Conservation (phyloP, 1,284 basidiomycete species). For the Neolentinus lepideus region DNA sequence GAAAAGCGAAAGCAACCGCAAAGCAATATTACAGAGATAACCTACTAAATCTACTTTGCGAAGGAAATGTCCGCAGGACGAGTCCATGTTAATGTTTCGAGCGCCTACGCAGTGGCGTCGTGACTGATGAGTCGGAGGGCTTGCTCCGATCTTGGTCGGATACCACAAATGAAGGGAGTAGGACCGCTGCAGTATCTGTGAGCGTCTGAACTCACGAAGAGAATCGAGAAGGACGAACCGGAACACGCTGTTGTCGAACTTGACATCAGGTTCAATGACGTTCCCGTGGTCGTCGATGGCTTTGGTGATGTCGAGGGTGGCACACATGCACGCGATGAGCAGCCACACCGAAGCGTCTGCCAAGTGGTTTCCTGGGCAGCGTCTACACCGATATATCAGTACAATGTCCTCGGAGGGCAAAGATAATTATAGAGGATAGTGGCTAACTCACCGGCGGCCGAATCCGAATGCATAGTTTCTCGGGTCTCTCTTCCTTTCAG, state of each 20-base stretch:
- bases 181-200: not conserved
- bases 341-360: constrained; percentile 27
- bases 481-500: constrained; percentile 21
- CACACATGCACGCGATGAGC: constrained; percentile 20
- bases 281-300: constrained; percentile 19
- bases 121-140: not conserved
- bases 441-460: constrained; percentile 7
- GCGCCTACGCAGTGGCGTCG: not conserved
- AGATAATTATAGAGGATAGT: not conserved
- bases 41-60: not conserved
- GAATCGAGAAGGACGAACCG: not conserved
- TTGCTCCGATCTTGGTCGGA: not conserved
- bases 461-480: constrained; percentile 29
- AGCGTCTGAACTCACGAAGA: not conserved
- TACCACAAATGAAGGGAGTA: not conserved
- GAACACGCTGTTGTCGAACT: constrained; percentile 13
- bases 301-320: constrained; percentile 21
- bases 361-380: constrained; percentile 26
- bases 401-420: not conserved
- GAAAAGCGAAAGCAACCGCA: not conserved
- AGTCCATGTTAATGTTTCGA: not conserved
- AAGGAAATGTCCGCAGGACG: not conserved
- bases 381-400: constrained; percentile 9
- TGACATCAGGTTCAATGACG: constrained; percentile 22
- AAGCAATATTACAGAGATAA: not conserved